Evolutionary conservation across 1,284 basidiomycete species (phyloP).

Genomic region (Irpex rosettiformis): DNA sequence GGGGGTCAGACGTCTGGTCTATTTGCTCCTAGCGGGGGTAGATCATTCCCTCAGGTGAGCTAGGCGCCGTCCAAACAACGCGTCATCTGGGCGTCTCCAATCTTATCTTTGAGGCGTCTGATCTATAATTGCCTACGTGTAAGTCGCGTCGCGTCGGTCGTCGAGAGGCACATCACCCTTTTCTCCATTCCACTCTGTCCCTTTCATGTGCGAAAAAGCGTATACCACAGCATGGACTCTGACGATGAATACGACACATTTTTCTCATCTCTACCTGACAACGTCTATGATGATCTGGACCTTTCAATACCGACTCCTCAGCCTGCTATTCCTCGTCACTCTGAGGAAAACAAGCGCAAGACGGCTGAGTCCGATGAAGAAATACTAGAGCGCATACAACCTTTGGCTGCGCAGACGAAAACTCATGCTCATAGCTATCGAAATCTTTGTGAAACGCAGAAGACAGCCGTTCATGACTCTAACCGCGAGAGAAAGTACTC

Average conservation of each 20-base stretch:
- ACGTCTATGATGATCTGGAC: background rate
- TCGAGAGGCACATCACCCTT: too few relatives aligned
- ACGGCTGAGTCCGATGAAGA: background rate
- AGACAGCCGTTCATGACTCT: background rate
- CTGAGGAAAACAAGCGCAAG: background rate
- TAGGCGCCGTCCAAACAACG: too few relatives aligned
- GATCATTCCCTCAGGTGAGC: too few relatives aligned
- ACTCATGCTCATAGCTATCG: background rate
- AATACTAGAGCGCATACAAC: background rate
- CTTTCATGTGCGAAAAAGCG: too few relatives aligned
- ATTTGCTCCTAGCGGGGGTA: too few relatives aligned
- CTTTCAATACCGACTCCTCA: background rate
- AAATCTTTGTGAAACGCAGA: background rate
- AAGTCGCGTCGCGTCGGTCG: too few relatives aligned
- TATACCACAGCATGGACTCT: too few relatives aligned
- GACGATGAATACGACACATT: background rate
- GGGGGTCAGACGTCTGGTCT: too few relatives aligned
- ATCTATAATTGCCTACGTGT: too few relatives aligned
- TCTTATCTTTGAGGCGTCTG: too few relatives aligned
- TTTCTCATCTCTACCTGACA: background rate
- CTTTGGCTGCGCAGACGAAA: background rate
- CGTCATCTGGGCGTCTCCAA: too few relatives aligned
- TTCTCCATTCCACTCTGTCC: too few relatives aligned
- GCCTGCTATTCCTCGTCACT: background rate
- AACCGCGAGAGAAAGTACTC: background rate